Conservation (phyloP, 108 stramenopile genomes). For the Heterococcus sp. region DNA sequence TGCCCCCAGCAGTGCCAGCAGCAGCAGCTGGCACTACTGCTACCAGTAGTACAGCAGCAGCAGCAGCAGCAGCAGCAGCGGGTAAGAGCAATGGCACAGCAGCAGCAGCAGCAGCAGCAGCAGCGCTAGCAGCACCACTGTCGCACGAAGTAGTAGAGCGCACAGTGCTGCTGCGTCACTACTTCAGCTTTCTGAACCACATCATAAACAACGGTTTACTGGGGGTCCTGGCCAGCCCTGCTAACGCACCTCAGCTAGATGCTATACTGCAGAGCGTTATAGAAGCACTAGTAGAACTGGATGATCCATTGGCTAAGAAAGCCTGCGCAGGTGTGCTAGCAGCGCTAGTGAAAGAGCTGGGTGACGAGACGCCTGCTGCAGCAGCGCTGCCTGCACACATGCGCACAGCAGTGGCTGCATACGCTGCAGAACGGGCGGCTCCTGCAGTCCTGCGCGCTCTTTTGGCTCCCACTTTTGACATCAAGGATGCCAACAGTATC, state of each 20-base stretch:
- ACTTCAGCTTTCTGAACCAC: constrained; percentile 29
- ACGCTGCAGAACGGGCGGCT: constrained; percentile 14
- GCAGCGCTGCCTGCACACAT: constrained; percentile 3
- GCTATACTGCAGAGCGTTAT: constrained; percentile 28
- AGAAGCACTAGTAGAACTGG: neutral
- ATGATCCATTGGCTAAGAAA: constrained; percentile 30
- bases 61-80: neutral
- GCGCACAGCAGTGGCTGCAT: constrained; percentile 7
- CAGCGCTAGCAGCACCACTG: constrained; percentile 1
- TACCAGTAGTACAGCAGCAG: neutral
- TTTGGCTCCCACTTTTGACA: constrained; percentile 20
- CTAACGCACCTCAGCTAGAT: constrained; percentile 24
- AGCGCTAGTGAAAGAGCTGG: neutral
- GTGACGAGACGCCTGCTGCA: neutral
- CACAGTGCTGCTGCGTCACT: constrained; percentile 8
- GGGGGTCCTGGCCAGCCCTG: constrained; percentile 21
- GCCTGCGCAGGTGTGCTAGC: constrained; percentile 9
- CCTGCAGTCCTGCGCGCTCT: constrained; percentile 19
- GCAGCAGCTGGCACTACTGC: constrained; percentile 1
- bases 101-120: neutral
- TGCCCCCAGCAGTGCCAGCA: constrained; percentile 28
- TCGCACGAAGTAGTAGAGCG: constrained; percentile 38
- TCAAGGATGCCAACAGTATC: constrained; percentile 15
- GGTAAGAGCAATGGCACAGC: neutral
- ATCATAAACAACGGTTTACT: constrained; percentile 15